Evolutionary conservation across 352 stramenopile genomes (phyloP), one percentile per base, ranked within the genome.

Genomic region (Pythium phragmiticola): DNA sequence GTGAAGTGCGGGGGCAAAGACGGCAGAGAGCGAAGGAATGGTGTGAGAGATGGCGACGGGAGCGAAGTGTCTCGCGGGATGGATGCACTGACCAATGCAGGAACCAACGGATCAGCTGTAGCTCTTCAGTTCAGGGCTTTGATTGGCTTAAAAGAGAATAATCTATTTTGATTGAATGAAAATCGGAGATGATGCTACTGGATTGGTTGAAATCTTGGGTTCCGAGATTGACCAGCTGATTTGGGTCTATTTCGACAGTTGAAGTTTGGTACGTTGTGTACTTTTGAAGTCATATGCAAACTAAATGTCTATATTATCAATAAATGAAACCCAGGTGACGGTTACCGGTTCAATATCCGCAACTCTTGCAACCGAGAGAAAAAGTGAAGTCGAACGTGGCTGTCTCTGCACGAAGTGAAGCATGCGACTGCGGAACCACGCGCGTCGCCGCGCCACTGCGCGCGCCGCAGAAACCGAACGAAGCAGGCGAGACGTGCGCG

Each of bases 371-470:
- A 62, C 55, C 26, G 26, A 62, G 37, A 61, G 42, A 51, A 51
- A 19, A 50, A 50, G 33, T 12, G 21, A 21, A 41, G 48, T 6
- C 34, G 7, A 9, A 37, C 33, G 33, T 37, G 34, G 11, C 34
- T 1, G 34, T 39, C 34, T 9, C 34, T 39, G 11, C 34, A 12
- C 7, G 34, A 39, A 39, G 34, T 39, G 7, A 11, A 39, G 2
- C 11, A 70, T 70, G 63, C 63, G 63, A 0, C 50, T 70, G 7
- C 48, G 63, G 33, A 70, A 70, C 54, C 49, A 60, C 51, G 17
- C 45, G 30, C 63, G 63, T 36, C 53, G 64, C 13, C 52, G 57
- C 30, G 52, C 52, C 23, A 21, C 33, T 14, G 23, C 17, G 26
- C 42, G 52, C 17, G 17, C 51, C n/a, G 6, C 13, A n/a, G 26